phyloP scores from a whole-genome alignment of 2,329 filamentous ascomycete genomes.

The Pseudocercospora vitis region DNA sequence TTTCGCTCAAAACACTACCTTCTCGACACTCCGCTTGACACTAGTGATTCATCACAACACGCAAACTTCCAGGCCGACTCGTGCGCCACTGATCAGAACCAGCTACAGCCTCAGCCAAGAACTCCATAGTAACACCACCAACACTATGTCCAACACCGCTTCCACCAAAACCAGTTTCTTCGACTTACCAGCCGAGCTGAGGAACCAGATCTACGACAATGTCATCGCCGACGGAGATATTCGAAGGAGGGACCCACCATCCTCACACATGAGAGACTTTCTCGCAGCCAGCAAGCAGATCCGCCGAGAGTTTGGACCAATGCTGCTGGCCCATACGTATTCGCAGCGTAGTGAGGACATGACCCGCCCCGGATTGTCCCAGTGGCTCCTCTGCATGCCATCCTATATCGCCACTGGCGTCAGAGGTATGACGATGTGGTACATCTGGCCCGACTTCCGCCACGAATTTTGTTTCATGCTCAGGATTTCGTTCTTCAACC shows the following conservation, averaged over 20 bases:
- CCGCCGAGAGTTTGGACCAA: background rate
- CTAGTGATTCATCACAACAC: too few species aligned
- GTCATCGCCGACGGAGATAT: background rate
- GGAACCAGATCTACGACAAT: slow-evolving; percentile 9
- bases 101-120: too few species aligned
- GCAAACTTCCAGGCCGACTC: too few species aligned
- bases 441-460: background rate
- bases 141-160: background rate
- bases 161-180: too few species aligned
- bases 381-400: background rate
- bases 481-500: background rate
- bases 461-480: background rate
- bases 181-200: slow-evolving; percentile 2
- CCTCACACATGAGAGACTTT: background rate
- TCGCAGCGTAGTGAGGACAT: background rate
- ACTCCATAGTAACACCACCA: background rate
- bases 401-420: background rate
- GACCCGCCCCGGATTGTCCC: background rate
- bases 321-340: background rate
- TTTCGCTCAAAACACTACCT: too few species aligned
- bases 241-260: too few species aligned
- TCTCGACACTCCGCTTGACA: too few species aligned
- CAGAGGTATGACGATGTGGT: background rate
- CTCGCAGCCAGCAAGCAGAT: background rate
- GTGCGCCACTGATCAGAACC: too few species aligned